A percentile compares a stretch with the other conserved stretches of the same genome.
Evolutionary conservation across 352 stramenopile genomes (phyloP).

Genomic region (Halophytophthora polymorphica): DNA sequence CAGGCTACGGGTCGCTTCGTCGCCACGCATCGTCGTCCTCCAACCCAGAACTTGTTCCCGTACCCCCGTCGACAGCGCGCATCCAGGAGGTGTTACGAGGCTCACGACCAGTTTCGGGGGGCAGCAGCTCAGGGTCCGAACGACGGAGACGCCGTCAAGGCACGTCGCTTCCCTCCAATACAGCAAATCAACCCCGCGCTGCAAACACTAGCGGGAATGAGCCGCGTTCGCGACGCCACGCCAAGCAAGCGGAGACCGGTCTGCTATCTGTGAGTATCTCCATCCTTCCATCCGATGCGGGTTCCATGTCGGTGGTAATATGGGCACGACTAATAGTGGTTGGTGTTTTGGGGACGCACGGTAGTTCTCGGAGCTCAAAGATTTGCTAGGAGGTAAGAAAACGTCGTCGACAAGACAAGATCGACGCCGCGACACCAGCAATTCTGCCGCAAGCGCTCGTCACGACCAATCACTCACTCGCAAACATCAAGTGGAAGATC

Average conservation of each 20-base stretch:
- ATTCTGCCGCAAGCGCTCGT: slow-evolving; percentile 1
- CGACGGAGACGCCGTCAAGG: background rate
- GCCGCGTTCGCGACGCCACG: slow-evolving; percentile 6
- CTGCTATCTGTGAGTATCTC: slow-evolving; percentile 51
- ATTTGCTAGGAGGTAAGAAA: slow-evolving; percentile 33
- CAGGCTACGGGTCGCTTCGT: slow-evolving; percentile 31
- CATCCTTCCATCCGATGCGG: too few relatives aligned
- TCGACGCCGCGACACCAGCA: slow-evolving; percentile 1
- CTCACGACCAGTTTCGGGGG: background rate
- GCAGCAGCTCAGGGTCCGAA: background rate
- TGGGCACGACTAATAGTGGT: too few relatives aligned
- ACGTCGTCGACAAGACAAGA: slow-evolving; percentile 3
- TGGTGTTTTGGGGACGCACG: too few relatives aligned
- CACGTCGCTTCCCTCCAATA: too few relatives aligned
- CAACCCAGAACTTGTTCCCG: background rate
- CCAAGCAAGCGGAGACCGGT: slow-evolving; percentile 27
- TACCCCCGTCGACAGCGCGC: background rate
- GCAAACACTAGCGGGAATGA: slow-evolving; percentile 3
- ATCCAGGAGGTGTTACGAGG: slow-evolving; percentile 2
- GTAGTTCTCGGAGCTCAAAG: slow-evolving; percentile 45
- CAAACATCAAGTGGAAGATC: slow-evolving; percentile 3
- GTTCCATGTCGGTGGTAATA: too few relatives aligned
- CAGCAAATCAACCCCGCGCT: too few relatives aligned
- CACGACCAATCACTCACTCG: background rate
- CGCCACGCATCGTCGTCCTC: background rate